A percentile compares a stretch with the other conserved stretches of the same genome.
Conservation (phyloP, 192 early-diverging fungal genomes). For the Powellomyces hirtus region DNA sequence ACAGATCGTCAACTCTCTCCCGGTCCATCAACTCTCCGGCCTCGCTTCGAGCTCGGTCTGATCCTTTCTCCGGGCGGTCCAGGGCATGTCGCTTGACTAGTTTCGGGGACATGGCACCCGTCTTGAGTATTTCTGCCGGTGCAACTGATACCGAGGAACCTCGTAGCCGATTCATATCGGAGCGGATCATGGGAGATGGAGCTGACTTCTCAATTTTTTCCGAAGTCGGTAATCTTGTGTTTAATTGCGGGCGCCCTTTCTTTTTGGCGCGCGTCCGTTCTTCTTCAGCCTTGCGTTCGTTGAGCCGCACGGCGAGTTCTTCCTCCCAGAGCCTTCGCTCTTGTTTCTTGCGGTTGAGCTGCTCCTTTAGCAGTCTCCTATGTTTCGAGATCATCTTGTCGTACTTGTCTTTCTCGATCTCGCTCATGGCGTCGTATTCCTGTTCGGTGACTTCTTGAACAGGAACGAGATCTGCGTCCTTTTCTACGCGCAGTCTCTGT, state of each 20-base stretch:
- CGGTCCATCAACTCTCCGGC: constrained; percentile 7
- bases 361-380: constrained; percentile 43
- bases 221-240: constrained; percentile 3
- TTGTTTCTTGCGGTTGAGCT: constrained; percentile 48
- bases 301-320: constrained; percentile 40
- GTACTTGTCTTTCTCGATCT: constrained; percentile 46
- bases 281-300: constrained; percentile 54
- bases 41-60: constrained; percentile 27
- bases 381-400: constrained; percentile 45
- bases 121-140: constrained; percentile 3
- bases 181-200: constrained; percentile 18
- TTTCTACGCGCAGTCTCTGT: constrained; percentile 29
- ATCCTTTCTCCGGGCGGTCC: constrained; percentile 25
- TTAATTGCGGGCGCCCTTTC: constrained; percentile 8
- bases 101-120: constrained; percentile 40
- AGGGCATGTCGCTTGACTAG: constrained; percentile 9
- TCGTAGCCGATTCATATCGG: constrained; percentile 8
- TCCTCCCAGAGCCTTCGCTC: constrained; percentile 52
- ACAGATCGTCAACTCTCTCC: constrained; percentile 26
- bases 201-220: constrained; percentile 41
- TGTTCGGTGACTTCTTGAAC: constrained; percentile 51
- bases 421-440: constrained; percentile 54
- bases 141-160: constrained; percentile 9
- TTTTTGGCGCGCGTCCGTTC: constrained; percentile 37
- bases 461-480: constrained; percentile 41